Base-by-base conservation (phyloP, 306 rosid genomes). In the Cucurbita argyrosperma region DNA sequence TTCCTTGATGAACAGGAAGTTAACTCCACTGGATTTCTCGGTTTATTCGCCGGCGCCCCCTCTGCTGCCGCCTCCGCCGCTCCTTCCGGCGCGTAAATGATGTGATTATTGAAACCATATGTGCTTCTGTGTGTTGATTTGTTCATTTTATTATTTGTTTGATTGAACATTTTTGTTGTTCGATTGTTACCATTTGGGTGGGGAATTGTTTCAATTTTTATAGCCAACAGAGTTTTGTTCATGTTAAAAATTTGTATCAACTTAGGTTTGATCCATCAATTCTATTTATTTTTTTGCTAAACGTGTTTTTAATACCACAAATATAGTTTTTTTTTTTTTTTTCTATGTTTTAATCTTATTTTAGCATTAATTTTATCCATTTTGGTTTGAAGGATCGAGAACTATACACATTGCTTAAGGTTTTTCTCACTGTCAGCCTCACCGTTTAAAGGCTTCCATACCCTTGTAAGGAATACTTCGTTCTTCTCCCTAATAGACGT, bases 1-100 rank as follows among this genome's bases (percentile, higher is more conserved):
- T 94, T 94, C 84, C 80, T 94, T 38, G 99, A 94, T 12, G 90
- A 88, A 14, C 95, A 84, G 71, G 97, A 88, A 0, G 23, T 7
- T 7, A 83, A 86, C 52, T 10, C 89, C 40, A 82, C 88, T 2
- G 90, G 92, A 0, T 91, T 91, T 80, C 82, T 89, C 7, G 81
- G 96, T 3, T 77, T 91, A 85, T 80, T 89, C 64, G 82, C 89
- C 26, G 78, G 82, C 23, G 89, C 90, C 7, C 89, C 95, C 0
- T 90, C 95, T 0, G 39, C 85, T 18, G 80, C 85, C 10, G n/a
- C 71, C 30, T 87, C 85, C 7, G 81, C 85, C 0, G 76, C 74
- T 51, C 73, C 88, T n/a, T 40, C 95, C 5, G 90, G 96, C 71
- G 85, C 54, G 62, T 90, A 77, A 85, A 16, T 63, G 8, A 3